A percentile compares a stretch with the other conserved stretches of the same genome.
phyloP scores from a whole-genome alignment of 176 grass and related monocot species.

The Zoysia japonica region DNA sequence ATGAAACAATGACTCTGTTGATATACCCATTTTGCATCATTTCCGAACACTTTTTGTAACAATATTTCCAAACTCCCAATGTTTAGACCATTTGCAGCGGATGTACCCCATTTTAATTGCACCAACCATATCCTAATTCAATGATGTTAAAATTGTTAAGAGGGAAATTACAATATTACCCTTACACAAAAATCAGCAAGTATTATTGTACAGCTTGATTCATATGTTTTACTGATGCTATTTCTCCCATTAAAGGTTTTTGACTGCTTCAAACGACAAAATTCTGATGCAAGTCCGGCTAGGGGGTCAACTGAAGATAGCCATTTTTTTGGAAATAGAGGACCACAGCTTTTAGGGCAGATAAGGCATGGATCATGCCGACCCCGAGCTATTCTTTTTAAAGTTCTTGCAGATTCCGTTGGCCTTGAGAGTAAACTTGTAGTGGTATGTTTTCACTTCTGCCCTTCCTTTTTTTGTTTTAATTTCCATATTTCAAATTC shows the following conservation, averaged over 20 bases:
- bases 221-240: conserved; percentile 26
- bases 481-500: conserved; percentile 3
- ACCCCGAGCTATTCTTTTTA: conserved; percentile 96
- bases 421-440: conserved; percentile 98
- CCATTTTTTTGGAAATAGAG: conserved; percentile 76
- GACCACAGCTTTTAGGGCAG: conserved; percentile 91
- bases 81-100: not conserved
- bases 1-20: not conserved
- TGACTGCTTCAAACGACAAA: conserved; percentile 95
- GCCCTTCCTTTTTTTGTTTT: not conserved
- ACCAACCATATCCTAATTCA: conserved; percentile 23
- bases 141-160: not conserved
- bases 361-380: conserved; percentile 96
- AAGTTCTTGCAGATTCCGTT: conserved; percentile 96
- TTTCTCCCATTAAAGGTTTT: conserved; percentile 78
- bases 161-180: no score
- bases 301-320: conserved; percentile 72
- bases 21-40: not conserved
- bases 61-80: not conserved
- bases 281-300: conserved; percentile 74
- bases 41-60: not conserved
- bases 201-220: conserved; percentile 6
- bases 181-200: not conserved
- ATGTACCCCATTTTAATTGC: not conserved
- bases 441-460: conserved; percentile 65